Percentiles rank a stretch among this genome's conserved stretches.
Conservation (phyloP, 2,329 filamentous ascomycete genomes). For the Penicillium sp. region DNA sequence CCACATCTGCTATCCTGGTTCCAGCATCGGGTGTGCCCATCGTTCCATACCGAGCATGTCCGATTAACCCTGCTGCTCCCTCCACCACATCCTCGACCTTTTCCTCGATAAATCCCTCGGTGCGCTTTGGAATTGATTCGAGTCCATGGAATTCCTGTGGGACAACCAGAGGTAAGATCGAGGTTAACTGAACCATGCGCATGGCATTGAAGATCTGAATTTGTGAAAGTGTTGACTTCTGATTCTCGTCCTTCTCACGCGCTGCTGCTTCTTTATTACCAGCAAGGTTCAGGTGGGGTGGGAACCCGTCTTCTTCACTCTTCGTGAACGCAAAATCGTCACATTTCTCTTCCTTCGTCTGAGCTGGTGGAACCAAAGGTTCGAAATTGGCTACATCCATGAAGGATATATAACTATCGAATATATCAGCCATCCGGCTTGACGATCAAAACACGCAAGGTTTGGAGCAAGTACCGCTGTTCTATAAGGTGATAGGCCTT, state of each 20-base stretch:
- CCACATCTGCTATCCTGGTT: not conserved
- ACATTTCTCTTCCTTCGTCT: not conserved
- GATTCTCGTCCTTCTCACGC: not conserved
- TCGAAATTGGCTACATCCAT: constrained; percentile 5
- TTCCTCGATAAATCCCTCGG: no score
- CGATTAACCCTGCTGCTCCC: no score
- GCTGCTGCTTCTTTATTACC: not conserved
- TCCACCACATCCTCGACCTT: no score
- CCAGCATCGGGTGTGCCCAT: constrained; percentile 4
- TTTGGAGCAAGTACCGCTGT: constrained; percentile 1
- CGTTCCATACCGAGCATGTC: no score
- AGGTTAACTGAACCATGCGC: not conserved
- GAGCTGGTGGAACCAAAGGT: constrained; percentile 1
- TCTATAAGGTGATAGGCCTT: constrained; percentile 7
- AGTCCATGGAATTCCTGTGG: not conserved
- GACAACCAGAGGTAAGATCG: not conserved
- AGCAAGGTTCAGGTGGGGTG: constrained; percentile 7
- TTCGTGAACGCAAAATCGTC: constrained; percentile 6
- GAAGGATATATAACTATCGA: constrained; percentile 1
- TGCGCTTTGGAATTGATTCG: not conserved
- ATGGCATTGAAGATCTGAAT: not conserved
- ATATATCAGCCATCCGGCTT: not conserved
- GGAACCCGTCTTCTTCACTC: constrained; percentile 1
- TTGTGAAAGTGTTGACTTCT: constrained; percentile 4
- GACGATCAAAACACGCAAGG: not conserved